These are phyloP conservation scores for Aureobasidium pullulans DNA, from an alignment of 2,329 filamentous ascomycete genomes.

Conservation along the genomic window DNA sequence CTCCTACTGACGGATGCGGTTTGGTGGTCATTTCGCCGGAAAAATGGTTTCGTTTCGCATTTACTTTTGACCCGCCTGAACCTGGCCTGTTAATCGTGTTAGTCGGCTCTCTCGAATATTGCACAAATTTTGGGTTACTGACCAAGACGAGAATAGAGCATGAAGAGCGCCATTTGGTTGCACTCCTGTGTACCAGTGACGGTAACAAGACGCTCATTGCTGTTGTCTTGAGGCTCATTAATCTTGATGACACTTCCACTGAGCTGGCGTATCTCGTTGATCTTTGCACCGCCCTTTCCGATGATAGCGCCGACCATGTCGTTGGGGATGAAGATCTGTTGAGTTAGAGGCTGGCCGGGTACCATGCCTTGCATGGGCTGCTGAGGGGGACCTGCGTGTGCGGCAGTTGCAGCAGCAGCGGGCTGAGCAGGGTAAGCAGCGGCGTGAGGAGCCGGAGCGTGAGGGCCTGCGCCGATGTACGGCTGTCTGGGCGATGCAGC, in stretches of 20 bases:
- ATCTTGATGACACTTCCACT: constrained; percentile 99
- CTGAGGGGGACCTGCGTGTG: constrained; percentile 61
- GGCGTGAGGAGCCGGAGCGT: constrained; percentile 62
- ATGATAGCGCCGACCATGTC: constrained; percentile 99
- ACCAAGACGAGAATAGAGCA: constrained; percentile 98
- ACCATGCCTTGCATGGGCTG: constrained; percentile 69
- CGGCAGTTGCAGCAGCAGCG: constrained; percentile 33
- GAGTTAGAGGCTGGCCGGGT: constrained; percentile 78
- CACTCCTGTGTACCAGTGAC: constrained; percentile 97
- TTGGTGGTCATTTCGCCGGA: background rate
- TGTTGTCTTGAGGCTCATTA: constrained; percentile 98
- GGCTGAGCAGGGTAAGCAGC: constrained; percentile 53
- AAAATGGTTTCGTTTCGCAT: background rate
- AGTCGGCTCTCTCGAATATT: background rate
- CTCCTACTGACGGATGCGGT: background rate
- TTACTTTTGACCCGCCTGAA: constrained; percentile 18
- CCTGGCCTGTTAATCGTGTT: constrained; percentile 15
- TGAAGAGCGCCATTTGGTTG: constrained; percentile 99
- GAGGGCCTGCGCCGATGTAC: constrained; percentile 73
- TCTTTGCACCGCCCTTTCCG: constrained; percentile 96
- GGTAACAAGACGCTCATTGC: constrained; percentile 93
- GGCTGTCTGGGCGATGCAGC: constrained; percentile 61
- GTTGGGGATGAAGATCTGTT: constrained; percentile 98
- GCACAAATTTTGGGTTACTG: constrained; percentile 33
- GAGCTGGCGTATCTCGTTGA: constrained; percentile 96